Percentiles rank a stretch among this genome's conserved stretches.
These are phyloP conservation scores for Aspergillus indologenus DNA, from an alignment of 495 filamentous ascomycete species.

Conservation along the genomic window DNA sequence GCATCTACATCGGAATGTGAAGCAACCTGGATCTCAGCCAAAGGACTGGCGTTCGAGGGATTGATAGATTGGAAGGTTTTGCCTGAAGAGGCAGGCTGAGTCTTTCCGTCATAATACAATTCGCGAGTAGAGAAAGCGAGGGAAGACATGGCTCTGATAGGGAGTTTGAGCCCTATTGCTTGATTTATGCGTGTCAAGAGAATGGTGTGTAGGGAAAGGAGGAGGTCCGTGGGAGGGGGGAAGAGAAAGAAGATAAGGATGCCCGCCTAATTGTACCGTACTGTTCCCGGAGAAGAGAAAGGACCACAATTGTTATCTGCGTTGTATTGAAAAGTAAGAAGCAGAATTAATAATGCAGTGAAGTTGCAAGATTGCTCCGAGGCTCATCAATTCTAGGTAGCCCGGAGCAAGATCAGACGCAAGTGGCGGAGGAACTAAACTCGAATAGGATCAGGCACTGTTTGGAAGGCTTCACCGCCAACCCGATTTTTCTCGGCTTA, in stretches of 20 bases:
- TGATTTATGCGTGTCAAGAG: slow-evolving; percentile 41
- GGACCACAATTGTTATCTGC: not conserved
- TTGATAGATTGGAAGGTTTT: slow-evolving; percentile 64
- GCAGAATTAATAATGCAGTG: no score
- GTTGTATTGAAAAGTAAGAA: not conserved
- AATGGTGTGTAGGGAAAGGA: slow-evolving; percentile 42
- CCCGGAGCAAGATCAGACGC: not conserved
- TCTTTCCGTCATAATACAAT: slow-evolving; percentile 66
- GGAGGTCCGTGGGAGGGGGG: slow-evolving; percentile 29
- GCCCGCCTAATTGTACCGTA: no score
- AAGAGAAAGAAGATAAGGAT: not conserved
- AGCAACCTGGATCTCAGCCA: slow-evolving; percentile 63
- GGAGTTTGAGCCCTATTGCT: not conserved
- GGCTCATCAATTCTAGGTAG: not conserved
- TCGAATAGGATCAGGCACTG: not conserved
- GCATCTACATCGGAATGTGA: slow-evolving; percentile 61
- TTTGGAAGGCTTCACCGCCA: slow-evolving; percentile 9
- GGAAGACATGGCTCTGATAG: slow-evolving; percentile 35
- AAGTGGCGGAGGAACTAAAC: not conserved
- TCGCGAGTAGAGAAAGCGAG: slow-evolving; percentile 47
- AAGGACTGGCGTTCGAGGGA: slow-evolving; percentile 60
- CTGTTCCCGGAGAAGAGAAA: slow-evolving; percentile 1
- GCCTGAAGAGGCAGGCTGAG: slow-evolving; percentile 55
- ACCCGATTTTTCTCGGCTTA: slow-evolving; percentile 3
- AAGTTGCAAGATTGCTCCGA: not conserved